phyloP scores from a whole-genome alignment of 176 grass and related monocot species.

The Phoenix dactylifera region DNA sequence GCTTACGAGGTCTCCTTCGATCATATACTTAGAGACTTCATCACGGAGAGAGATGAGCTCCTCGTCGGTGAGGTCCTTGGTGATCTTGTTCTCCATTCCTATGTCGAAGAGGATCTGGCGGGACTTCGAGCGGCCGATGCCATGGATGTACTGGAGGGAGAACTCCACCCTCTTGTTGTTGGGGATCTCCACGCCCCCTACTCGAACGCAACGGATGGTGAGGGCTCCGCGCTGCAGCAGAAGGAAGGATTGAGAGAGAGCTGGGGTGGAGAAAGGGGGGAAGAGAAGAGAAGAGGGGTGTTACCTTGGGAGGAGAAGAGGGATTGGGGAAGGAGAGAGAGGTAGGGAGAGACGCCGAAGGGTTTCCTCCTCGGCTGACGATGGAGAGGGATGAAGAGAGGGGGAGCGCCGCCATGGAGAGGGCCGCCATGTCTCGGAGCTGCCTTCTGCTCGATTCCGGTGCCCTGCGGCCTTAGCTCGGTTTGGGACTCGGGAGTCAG shows the following conservation, averaged over 20 bases:
- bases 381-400: slow-evolving; percentile 38
- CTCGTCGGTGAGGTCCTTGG: slow-evolving; percentile 71
- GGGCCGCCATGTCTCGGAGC: slow-evolving; percentile 39
- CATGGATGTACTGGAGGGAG: slow-evolving; percentile 88
- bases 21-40: slow-evolving; percentile 91
- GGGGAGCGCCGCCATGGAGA: slow-evolving; percentile 47
- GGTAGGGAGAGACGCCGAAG: neutral
- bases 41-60: slow-evolving; percentile 81
- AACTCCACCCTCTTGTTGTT: slow-evolving; percentile 88
- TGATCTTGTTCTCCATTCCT: slow-evolving; percentile 66
- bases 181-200: slow-evolving; percentile 89
- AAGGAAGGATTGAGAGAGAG: neutral
- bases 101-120: slow-evolving; percentile 75
- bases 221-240: slow-evolving; percentile 26
- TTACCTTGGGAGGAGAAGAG: slow-evolving; percentile 23
- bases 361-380: slow-evolving; percentile 16
- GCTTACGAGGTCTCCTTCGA: slow-evolving; percentile 84
- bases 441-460: too few species aligned
- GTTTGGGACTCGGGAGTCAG: too few species aligned
- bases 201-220: slow-evolving; percentile 74
- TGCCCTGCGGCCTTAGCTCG: too few species aligned
- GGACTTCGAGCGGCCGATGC: slow-evolving; percentile 58
- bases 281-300: slow-evolving; percentile 2
- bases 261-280: neutral
- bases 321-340: slow-evolving; percentile 23